Base-by-base conservation (phyloP, 345 rosid species). In the Pseudoturritis turrita region DNA sequence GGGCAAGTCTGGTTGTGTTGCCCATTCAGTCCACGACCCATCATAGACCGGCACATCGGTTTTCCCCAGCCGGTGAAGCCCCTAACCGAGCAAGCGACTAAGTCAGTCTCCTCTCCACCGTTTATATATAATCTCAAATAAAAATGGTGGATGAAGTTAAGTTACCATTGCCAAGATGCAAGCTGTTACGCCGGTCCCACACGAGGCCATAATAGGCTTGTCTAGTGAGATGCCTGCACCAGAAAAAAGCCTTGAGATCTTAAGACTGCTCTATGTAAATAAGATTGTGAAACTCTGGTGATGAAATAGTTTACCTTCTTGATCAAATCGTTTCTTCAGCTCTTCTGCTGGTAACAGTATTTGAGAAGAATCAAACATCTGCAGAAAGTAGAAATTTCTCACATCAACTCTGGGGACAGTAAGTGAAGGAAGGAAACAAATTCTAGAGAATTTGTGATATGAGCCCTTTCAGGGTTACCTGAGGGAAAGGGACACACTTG, bases 1-100 rank as follows among this genome's bases (percentile, higher is more conserved):
- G 2, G 89, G 89, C 49, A 90, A 81, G 49, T 85, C 94, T 2
- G 97, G 81, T 14, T 86, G 75, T 2, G 83, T 87, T 56, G 91
- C 99, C 98, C 98, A 96, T 81, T 96, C 99, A 1, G 97, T 96
- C 99, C 98, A 96, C 11, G 98, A 92, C 33, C 99, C 99, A 77
- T 96, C 99, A 37, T 96, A 96, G 8, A 92, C 83, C 2, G 97
- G 83, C 57, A 88, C 97, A 61, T 96, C 89, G 36, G 80, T 69
- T 80, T 88, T 91, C 64, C 98, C 98, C 13, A 96, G 81, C 55
- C 94, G 94, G 72, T 90, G 91, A 41, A 96, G 85, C 56, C 99
- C 98, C 98, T 96, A 78, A 61, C 71, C 73, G 28, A 50, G 39
- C 51, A 65, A 65, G 21, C n/a, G 0, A 71, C 35, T 13, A 25